These are phyloP conservation scores for Gautieria morchelliformis DNA, from an alignment of 768 basidiomycete genomes.

Conservation along the genomic window DNA sequence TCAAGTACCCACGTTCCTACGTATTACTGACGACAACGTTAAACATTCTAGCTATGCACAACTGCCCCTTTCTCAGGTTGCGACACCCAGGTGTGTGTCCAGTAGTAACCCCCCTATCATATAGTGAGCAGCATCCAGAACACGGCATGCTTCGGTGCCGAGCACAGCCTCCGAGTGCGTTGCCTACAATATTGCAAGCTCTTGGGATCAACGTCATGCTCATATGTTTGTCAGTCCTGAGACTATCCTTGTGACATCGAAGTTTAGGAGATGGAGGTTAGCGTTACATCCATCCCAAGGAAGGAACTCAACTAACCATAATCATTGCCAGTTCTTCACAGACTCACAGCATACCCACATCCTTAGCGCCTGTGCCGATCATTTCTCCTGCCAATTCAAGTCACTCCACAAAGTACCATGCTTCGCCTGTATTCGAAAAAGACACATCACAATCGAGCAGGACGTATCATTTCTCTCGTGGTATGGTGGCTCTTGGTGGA, in stretches of 20 bases:
- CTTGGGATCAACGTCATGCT: no score
- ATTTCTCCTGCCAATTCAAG: conserved; percentile 2
- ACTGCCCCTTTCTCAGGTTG: background rate
- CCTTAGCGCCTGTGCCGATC: background rate
- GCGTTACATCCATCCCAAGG: background rate
- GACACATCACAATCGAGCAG: background rate
- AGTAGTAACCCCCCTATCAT: background rate
- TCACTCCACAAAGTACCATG: conserved; percentile 1
- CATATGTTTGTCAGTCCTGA: background rate
- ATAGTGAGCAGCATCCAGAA: background rate
- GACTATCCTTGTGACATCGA: background rate
- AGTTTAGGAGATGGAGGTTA: background rate
- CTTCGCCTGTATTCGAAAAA: background rate
- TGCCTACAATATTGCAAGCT: no score
- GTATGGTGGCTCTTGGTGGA: background rate
- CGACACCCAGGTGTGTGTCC: conserved; percentile 1
- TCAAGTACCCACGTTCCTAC: background rate
- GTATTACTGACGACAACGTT: background rate
- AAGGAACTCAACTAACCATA: background rate
- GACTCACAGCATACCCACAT: background rate
- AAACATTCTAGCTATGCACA: background rate
- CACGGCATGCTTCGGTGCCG: background rate
- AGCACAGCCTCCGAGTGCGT: background rate
- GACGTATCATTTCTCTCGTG: background rate
- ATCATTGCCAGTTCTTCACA: background rate